phyloP scores from a whole-genome alignment of 1,284 basidiomycete species.

The Moesziomyces aphidis region DNA sequence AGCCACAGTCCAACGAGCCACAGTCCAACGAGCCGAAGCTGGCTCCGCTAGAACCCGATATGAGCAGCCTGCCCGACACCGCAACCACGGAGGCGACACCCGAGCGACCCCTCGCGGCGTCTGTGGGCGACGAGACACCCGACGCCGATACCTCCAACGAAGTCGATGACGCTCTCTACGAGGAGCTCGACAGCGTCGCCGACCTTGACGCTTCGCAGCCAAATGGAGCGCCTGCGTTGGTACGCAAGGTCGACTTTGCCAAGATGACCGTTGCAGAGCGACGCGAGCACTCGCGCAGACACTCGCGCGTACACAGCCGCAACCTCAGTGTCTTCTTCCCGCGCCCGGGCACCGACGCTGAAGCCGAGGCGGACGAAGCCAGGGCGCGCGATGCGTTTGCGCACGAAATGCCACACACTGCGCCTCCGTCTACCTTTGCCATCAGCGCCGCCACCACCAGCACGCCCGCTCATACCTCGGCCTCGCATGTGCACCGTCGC shows the following conservation, averaged over 20 bases:
- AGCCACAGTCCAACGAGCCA: background rate
- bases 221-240: background rate
- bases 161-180: constrained; percentile 36
- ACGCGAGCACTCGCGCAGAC: constrained; percentile 61
- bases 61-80: background rate
- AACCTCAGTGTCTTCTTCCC: constrained; percentile 67
- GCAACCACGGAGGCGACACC: background rate
- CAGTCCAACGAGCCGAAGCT: background rate
- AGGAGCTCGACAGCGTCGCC: constrained; percentile 40
- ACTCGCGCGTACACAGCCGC: constrained; percentile 59
- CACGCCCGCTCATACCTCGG: background rate
- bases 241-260: constrained; percentile 21
- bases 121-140: background rate
- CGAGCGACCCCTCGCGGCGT: background rate
- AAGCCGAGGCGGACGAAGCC: constrained; percentile 48
- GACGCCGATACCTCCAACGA: background rate
- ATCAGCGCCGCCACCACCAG: background rate
- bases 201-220: constrained; percentile 21
- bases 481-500: constrained; percentile 29
- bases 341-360: constrained; percentile 62
- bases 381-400: constrained; percentile 37
- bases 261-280: constrained; percentile 57
- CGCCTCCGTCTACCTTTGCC: constrained; percentile 8
- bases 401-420: constrained; percentile 1
- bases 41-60: background rate